Evolutionary conservation across 169 alveolate species (phyloP).

Genomic region (Plasmodium malariae): DNA sequence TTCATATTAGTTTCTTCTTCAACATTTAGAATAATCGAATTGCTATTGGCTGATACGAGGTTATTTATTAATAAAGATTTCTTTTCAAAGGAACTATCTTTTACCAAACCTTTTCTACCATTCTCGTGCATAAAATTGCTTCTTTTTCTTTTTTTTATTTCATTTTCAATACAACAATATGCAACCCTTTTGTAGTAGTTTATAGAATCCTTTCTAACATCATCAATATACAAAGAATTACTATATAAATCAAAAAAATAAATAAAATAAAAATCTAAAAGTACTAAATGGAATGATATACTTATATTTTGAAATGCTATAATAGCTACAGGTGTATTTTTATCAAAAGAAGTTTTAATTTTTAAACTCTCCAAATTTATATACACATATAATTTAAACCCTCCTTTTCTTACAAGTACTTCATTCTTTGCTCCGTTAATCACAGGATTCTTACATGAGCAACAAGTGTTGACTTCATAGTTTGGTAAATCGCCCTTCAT

Average conservation of each 20-base stretch:
- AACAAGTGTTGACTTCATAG: neutral
- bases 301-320: slow-evolving; percentile 66
- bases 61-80: neutral
- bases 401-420: slow-evolving; percentile 22
- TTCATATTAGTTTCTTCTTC: neutral
- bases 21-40: neutral
- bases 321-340: slow-evolving; percentile 59
- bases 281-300: slow-evolving; percentile 63
- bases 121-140: neutral
- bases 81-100: neutral
- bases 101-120: neutral
- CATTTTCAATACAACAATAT: slow-evolving; percentile 73
- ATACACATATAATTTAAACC: slow-evolving; percentile 45
- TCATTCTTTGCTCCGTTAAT: neutral
- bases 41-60: neutral
- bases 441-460: neutral
- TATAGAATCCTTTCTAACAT: slow-evolving; percentile 52
- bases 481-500: neutral
- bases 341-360: slow-evolving; percentile 68
- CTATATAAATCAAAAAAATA: slow-evolving; percentile 71
- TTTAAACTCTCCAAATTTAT: slow-evolving; percentile 71
- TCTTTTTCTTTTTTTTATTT: neutral
- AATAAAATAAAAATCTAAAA: slow-evolving; percentile 63
- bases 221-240: slow-evolving; percentile 74
- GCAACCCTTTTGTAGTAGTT: slow-evolving; percentile 77